Percentiles rank a stretch among this genome's conserved stretches.
Evolutionary conservation across 768 basidiomycete species (phyloP).

Genomic region (Lactarius pseudohatsudake): DNA sequence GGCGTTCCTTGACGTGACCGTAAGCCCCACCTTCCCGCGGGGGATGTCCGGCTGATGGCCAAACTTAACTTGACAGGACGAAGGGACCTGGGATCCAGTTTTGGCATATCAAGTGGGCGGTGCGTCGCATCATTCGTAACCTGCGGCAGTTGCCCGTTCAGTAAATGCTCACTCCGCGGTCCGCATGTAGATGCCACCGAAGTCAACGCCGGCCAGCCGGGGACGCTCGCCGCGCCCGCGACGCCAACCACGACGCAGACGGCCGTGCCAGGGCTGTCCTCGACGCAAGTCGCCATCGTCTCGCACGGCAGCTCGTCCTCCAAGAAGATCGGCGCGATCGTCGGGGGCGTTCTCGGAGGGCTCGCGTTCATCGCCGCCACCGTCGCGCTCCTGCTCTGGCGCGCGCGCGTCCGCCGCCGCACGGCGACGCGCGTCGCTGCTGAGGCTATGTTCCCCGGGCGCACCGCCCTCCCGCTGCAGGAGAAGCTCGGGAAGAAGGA

Average conservation of each 20-base stretch:
- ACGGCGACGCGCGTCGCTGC: conserved; percentile 7
- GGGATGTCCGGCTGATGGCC: not conserved
- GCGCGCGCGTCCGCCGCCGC: conserved; percentile 19
- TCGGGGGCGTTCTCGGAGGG: conserved; percentile 9
- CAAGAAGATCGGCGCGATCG: not conserved
- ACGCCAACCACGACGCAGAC: conserved; percentile 12
- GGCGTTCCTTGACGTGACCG: conserved; percentile 20
- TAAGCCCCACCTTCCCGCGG: not conserved
- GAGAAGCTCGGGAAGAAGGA: conserved; percentile 10
- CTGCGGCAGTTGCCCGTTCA: not conserved
- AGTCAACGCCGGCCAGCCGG: not conserved
- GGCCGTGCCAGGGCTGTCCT: conserved; percentile 8
- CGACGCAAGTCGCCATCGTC: not conserved
- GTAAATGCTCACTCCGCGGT: not conserved
- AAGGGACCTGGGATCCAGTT: conserved; percentile 11
- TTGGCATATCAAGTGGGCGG: conserved; percentile 13
- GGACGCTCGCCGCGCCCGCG: not conserved
- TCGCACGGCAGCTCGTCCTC: not conserved
- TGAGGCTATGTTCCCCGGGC: conserved; percentile 5
- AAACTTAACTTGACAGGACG: not conserved
- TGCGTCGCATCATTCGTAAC: not conserved
- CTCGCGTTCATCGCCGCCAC: not conserved
- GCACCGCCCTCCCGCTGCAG: not conserved
- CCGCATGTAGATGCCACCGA: not conserved
- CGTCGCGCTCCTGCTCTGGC: conserved; percentile 5